These are phyloP conservation scores for Sphaceloma murrayae DNA, from an alignment of 2,329 filamentous ascomycete genomes.

Conservation along the genomic window DNA sequence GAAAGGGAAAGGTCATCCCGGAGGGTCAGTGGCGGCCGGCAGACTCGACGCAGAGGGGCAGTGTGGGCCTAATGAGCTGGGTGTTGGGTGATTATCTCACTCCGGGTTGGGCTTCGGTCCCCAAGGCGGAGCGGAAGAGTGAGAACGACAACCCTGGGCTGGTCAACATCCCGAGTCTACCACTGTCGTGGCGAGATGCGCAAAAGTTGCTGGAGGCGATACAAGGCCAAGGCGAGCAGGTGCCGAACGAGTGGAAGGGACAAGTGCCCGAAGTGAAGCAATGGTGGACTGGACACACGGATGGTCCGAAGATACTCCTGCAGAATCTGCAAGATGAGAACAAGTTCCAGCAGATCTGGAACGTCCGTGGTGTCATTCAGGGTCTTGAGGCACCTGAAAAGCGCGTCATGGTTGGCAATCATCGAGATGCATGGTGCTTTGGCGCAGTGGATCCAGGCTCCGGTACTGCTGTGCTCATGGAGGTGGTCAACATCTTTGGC, in stretches of 20 bases:
- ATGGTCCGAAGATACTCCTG: conserved; percentile 68
- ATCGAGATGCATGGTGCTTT: conserved; percentile 86
- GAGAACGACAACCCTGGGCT: conserved; percentile 63
- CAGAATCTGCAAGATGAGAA: conserved; percentile 81
- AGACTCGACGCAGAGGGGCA: conserved; percentile 73
- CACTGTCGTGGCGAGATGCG: conserved; percentile 82
- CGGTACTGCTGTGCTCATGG: conserved; percentile 83
- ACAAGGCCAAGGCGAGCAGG: conserved; percentile 60
- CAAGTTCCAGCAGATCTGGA: conserved; percentile 78
- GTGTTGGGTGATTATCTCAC: conserved; percentile 86
- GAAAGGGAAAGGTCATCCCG: conserved; percentile 62
- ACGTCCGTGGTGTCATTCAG: conserved; percentile 72
- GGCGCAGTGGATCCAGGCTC: conserved; percentile 78
- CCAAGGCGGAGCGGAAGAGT: conserved; percentile 55
- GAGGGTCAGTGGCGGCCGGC: conserved; percentile 69
- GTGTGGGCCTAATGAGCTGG: conserved; percentile 71
- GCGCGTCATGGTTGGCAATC: conserved; percentile 82
- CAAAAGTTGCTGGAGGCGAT: conserved; percentile 67
- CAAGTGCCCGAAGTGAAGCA: conserved; percentile 64
- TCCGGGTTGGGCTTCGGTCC: conserved; percentile 70
- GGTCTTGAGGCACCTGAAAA: conserved; percentile 79
- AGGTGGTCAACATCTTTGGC: conserved; percentile 77
- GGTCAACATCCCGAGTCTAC: conserved; percentile 77
- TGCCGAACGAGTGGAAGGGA: conserved; percentile 63
- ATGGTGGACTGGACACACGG: conserved; percentile 74